Conservation (phyloP, 2,329 filamentous ascomycete genomes). For the Fusarium aywerte region DNA sequence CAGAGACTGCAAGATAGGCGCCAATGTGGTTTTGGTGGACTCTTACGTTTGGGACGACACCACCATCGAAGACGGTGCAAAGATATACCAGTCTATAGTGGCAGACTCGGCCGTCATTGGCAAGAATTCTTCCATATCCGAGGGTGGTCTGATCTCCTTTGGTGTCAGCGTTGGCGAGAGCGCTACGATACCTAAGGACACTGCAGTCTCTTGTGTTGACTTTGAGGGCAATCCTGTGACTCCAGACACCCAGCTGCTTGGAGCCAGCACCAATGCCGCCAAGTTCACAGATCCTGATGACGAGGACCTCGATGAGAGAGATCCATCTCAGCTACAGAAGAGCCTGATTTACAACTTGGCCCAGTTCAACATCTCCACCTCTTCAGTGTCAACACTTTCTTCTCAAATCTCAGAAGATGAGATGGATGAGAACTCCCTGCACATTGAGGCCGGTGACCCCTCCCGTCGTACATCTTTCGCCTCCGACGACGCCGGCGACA, state of each 20-base stretch:
- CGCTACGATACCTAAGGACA: conserved; percentile 55
- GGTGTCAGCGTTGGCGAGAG: conserved; percentile 77
- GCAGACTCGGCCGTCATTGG: conserved; percentile 79
- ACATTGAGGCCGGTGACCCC: conserved; percentile 60
- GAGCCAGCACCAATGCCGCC: conserved; percentile 62
- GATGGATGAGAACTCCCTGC: conserved; percentile 70
- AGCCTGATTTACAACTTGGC: conserved; percentile 66
- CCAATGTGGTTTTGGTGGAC: conserved; percentile 80
- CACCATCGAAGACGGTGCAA: conserved; percentile 78
- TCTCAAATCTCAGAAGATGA: conserved; percentile 74
- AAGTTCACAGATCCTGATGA: conserved; percentile 59
- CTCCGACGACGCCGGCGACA: conserved; percentile 73
- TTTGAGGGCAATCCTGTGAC: conserved; percentile 52
- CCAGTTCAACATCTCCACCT: conserved; percentile 63
- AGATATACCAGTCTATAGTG: conserved; percentile 78
- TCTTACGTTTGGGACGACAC: conserved; percentile 91
- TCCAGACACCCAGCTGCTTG: conserved; percentile 60
- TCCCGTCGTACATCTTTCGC: conserved; percentile 77
- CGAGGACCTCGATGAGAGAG: conserved; percentile 62
- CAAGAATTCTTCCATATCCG: conserved; percentile 72
- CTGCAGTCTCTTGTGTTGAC: conserved; percentile 52
- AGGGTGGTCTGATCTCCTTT: conserved; percentile 83
- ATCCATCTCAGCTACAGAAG: conserved; percentile 64
- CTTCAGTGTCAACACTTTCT: conserved; percentile 68
- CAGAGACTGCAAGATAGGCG: conserved; percentile 85